Conservation (phyloP, 495 filamentous ascomycete species). For the Annulohypoxylon stygium region DNA sequence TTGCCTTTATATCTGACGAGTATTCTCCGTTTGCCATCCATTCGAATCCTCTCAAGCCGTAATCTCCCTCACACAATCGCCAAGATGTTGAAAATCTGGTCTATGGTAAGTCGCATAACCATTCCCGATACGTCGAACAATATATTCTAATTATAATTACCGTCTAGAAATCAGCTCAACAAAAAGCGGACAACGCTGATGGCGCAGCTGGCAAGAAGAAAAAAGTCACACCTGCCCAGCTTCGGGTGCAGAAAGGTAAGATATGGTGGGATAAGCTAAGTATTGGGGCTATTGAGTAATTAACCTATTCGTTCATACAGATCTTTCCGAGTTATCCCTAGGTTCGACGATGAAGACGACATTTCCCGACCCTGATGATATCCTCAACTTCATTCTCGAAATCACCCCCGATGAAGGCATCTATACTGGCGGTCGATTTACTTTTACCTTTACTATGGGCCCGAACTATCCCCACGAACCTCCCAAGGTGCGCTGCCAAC, state of each 20-base stretch:
- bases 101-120: slow-evolving; percentile 77
- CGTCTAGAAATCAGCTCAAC: slow-evolving; percentile 90
- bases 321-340: slow-evolving; percentile 91
- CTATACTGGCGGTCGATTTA: slow-evolving; percentile 91
- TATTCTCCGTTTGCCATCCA: not conserved
- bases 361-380: slow-evolving; percentile 95
- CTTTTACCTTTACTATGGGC: slow-evolving; percentile 91
- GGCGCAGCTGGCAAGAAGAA: slow-evolving; percentile 87
- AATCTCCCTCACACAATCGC: slow-evolving; percentile 24
- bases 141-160: slow-evolving; percentile 26
- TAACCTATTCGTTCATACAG: slow-evolving; percentile 57
- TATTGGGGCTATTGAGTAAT: not conserved
- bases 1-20: not conserved
- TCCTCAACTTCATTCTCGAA: slow-evolving; percentile 92
- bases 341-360: slow-evolving; percentile 91
- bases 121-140: not conserved
- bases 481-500: slow-evolving; percentile 95
- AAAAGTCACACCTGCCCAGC: slow-evolving; percentile 95
- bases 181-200: slow-evolving; percentile 89
- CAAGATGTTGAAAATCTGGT: slow-evolving; percentile 99
- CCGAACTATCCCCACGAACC: slow-evolving; percentile 98
- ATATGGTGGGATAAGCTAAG: slow-evolving; percentile 7
- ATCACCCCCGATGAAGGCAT: slow-evolving; percentile 98
- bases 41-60: not conserved
- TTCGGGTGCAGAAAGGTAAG: slow-evolving; percentile 95